Evolutionary conservation across 352 stramenopile genomes (phyloP), one percentile per base, ranked within the genome.

Genomic region (Globisporangium cederbergense): DNA sequence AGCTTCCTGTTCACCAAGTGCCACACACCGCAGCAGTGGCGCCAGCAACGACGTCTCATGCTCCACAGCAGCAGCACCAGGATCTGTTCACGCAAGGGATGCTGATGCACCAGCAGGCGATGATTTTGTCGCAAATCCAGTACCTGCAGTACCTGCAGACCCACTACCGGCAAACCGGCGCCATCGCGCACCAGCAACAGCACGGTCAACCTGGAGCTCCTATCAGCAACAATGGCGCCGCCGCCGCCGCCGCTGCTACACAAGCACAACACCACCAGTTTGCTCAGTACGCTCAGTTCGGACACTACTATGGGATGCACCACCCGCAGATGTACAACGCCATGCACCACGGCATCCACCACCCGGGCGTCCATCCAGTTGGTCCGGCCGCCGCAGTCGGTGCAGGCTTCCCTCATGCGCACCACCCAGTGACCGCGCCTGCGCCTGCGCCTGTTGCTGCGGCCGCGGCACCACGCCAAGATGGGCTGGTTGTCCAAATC

Each of bases 41-140:
- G 32, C 32, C 32, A 40, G 34, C 58, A 47, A 22, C 25, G 10
- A 13, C 58, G n/a, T 5, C 28, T 38, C 62, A 46, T 30, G 51
- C n/a, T 3, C 43, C 59, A 16, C 32, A 59, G 51, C 45, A 66
- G 4, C 22, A 51, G 22, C 68, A 86, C 40, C 79, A 89, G 18
- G 73, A 88, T 13, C 54, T 88, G 22, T 86, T 79, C 68, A 63
- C 68, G 22, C 84, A 92, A 53, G 79, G 76, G 50, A 63, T 91
- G 47, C 68, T 93, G 32, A 83, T 91, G 72, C 84, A 95, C 67
- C 86, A 95, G 49, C 84, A 95, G 58, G 73, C 76, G 46, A 78
- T 90, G 72, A 63, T 95, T 18, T 50, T 93, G 45, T 72, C 79
- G 63, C 86, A 95, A 68, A 93, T 95, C 59, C 84, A 93, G 65